Evolutionary conservation across 129 eudicot species (phyloP), one percentile per base, ranked within the genome.

Genomic region (Artemisia annua): DNA sequence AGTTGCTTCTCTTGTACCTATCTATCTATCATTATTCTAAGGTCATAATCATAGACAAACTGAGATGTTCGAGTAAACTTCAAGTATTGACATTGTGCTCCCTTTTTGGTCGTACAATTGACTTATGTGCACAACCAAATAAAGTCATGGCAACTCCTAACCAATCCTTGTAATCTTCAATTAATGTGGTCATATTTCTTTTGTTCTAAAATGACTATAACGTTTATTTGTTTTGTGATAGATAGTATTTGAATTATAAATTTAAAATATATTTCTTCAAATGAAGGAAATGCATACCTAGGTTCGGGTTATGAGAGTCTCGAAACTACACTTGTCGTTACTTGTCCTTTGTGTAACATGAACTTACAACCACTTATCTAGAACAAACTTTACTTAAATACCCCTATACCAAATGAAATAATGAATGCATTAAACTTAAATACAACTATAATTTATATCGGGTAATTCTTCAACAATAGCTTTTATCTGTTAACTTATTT

Each of bases 91-190:
- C 73, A 14, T 51, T 30, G n/a, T 51, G 16, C 19, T 46, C 43
- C 19, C 44, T 49, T 49, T 6, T 50, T 22, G 61, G 13, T 66
- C 58, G 50, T 19, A 24, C 16, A 49, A 28, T 54, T 70, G 52
- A 35, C 74, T 53, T 70, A 13, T 30, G 13, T 52, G 18, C 57
- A 39, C 46, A 7, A 39, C 26, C 54, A 15, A 5, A 28, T 17
- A 70, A 50, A 70, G 74, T 70, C 74, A 15, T 30, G 64, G 50
- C 73, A 26, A 30, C 64, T 54, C 28, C 20, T 35, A 70, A 54
- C 74, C 63, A 53, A 54, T 55, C 12, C 7, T 54, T 4, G 18
- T 65, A 30, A 54, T 70, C 64, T 32, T 70, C 1, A 70, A 32
- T 54, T 13, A 15, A 52, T 0, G 5, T 12, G 19, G n/a, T 52